Conservation (phyloP, 495 filamentous ascomycete genomes). For the Aspergillus cavernicola region DNA sequence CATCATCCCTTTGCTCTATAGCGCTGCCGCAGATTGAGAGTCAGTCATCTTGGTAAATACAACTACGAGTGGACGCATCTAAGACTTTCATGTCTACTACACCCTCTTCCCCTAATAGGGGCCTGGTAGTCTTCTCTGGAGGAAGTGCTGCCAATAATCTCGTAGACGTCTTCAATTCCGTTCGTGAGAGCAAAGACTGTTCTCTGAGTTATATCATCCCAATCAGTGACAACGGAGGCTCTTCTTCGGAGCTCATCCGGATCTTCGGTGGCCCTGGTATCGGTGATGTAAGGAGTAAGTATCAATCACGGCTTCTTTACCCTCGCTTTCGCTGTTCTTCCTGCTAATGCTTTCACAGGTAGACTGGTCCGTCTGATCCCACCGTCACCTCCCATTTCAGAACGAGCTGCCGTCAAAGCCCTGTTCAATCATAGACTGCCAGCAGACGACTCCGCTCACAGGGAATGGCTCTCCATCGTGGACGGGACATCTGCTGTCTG, state of each 20-base stretch:
- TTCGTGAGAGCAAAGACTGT: constrained; percentile 67
- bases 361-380: constrained; percentile 91
- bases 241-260: constrained; percentile 84
- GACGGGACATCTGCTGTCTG: constrained; percentile 75
- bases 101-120: constrained; percentile 34
- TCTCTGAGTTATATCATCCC: constrained; percentile 82
- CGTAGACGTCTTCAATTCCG: constrained; percentile 80
- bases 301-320: not conserved
- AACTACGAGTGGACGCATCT: too few relatives aligned
- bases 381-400: constrained; percentile 51
- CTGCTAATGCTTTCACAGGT: constrained; percentile 43
- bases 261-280: constrained; percentile 93
- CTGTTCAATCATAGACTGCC: constrained; percentile 86
- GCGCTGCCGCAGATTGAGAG: too few relatives aligned
- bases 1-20: too few relatives aligned
- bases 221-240: constrained; percentile 93
- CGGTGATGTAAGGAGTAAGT: constrained; percentile 83
- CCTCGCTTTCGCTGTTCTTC: not conserved
- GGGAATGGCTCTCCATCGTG: constrained; percentile 87
- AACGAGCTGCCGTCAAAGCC: constrained; percentile 66
- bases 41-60: too few relatives aligned
- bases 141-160: constrained; percentile 92
- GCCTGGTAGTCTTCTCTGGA: constrained; percentile 80
- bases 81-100: constrained; percentile 7
- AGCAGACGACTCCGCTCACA: constrained; percentile 37